Conservation (phyloP, 2,329 filamentous ascomycete genomes). For the Rhinocladiella mackenziei region DNA sequence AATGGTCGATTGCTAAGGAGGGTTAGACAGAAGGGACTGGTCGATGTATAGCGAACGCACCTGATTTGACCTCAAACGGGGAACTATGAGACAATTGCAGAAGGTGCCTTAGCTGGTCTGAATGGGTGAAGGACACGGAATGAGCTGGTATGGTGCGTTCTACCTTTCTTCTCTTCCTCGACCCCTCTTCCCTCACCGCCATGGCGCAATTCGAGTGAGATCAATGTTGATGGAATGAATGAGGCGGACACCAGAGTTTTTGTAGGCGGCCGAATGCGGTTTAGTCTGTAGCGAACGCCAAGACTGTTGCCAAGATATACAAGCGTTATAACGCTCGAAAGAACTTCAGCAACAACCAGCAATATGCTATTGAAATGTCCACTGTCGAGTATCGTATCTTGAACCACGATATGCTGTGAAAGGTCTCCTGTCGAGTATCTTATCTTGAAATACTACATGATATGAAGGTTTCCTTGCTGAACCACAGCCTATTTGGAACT, state of each 20-base stretch:
- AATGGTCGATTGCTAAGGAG: conserved; percentile 42
- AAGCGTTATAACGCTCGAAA: no score
- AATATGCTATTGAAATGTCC: background rate
- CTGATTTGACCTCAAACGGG: conserved; percentile 54
- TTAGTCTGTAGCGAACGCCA: background rate
- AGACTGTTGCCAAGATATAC: background rate
- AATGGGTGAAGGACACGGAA: conserved; percentile 39
- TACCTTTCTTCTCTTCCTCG: conserved; percentile 40
- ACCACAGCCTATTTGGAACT: no score
- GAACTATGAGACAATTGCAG: conserved; percentile 67
- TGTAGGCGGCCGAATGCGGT: no score
- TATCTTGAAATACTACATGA: no score
- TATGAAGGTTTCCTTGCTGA: no score
- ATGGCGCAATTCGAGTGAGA: no score
- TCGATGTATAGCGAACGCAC: conserved; percentile 52
- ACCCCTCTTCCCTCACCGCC: conserved; percentile 8
- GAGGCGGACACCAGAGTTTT: no score
- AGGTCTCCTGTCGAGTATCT: no score
- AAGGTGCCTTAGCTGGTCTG: conserved; percentile 64
- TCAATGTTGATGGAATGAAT: background rate
- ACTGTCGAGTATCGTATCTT: no score
- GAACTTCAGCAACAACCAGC: background rate
- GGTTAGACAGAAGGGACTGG: no score
- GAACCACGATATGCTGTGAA: no score
- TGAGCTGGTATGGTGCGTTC: conserved; percentile 27